phyloP scores from a whole-genome alignment of 371 early-diverging fungal genomes.

The Haplosporangium sp. region DNA sequence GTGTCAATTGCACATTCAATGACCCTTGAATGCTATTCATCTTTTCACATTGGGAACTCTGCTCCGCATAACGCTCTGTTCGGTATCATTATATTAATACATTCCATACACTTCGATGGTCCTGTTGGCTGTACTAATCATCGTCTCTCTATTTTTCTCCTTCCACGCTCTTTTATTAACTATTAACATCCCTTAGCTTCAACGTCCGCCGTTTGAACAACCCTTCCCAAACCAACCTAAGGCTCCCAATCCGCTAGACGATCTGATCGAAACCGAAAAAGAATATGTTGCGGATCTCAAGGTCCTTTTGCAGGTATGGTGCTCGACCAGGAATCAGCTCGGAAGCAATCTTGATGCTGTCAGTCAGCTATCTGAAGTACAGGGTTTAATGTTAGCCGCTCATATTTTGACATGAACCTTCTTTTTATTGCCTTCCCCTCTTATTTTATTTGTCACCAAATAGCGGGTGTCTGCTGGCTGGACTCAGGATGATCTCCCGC shows the following conservation, averaged over 20 bases:
- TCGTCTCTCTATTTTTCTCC: not conserved
- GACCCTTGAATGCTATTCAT: too few relatives aligned
- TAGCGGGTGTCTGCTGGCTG: constrained; percentile 55
- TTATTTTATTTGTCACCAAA: not conserved
- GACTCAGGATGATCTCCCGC: constrained; percentile 54
- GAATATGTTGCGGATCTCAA: constrained; percentile 51
- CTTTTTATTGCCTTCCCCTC: not conserved
- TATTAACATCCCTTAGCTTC: constrained; percentile 21
- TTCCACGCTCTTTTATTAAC: not conserved
- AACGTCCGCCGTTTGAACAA: constrained; percentile 48
- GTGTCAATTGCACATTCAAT: too few relatives aligned
- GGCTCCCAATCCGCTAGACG: constrained; percentile 47
- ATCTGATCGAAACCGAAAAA: constrained; percentile 51
- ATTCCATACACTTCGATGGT: too few relatives aligned
- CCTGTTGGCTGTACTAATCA: too few relatives aligned
- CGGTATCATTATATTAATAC: too few relatives aligned
- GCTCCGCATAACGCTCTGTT: not conserved
- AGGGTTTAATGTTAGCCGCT: too few relatives aligned
- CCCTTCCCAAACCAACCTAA: constrained; percentile 39
- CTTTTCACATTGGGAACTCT: too few relatives aligned
- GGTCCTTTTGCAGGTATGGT: constrained; percentile 47
- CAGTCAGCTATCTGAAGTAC: too few relatives aligned
- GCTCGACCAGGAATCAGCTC: not conserved
- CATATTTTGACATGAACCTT: not conserved
- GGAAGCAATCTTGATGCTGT: too few relatives aligned